These are phyloP conservation scores for Neonectria hederae DNA, from an alignment of 2,329 filamentous ascomycete genomes.

Conservation along the genomic window DNA sequence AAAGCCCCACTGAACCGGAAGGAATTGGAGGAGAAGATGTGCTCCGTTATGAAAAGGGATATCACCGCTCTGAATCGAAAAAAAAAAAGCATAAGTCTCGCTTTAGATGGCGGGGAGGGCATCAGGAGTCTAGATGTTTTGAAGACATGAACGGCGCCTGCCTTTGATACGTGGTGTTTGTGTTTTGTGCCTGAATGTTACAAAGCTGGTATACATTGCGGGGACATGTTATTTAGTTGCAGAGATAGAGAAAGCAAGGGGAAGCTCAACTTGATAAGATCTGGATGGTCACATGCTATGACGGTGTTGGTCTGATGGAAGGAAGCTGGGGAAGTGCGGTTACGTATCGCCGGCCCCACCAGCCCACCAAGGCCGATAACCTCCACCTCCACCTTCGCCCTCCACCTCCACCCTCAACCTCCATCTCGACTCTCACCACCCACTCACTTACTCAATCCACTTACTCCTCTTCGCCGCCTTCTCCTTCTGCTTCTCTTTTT, in stretches of 20 bases:
- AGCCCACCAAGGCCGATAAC: constrained; percentile 20
- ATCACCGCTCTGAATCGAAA: constrained; percentile 14
- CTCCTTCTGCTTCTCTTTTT: not conserved
- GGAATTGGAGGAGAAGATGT: not conserved
- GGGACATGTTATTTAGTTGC: not conserved
- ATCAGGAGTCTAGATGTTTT: constrained; percentile 12
- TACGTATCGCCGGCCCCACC: constrained; percentile 26
- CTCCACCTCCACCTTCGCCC: not conserved
- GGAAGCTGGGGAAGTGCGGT: constrained; percentile 17
- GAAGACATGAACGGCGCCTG: constrained; percentile 9
- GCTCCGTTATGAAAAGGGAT: constrained; percentile 1
- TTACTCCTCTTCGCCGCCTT: not conserved
- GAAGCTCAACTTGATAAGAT: constrained; percentile 14
- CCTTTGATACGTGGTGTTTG: constrained; percentile 6
- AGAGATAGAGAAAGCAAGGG: constrained; percentile 12
- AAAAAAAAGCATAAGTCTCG: constrained; percentile 1
- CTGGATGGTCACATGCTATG: constrained; percentile 20
- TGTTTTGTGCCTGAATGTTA: not conserved
- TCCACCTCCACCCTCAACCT: constrained; percentile 5
- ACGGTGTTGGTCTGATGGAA: not conserved
- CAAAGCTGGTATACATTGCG: not conserved
- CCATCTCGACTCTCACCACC: constrained; percentile 3
- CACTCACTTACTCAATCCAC: not conserved
- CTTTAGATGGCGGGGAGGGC: constrained; percentile 4
- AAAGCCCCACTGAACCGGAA: not conserved